Evolutionary conservation across 2,329 filamentous ascomycete genomes (phyloP).

Genomic region (Fusarium sacchari): DNA sequence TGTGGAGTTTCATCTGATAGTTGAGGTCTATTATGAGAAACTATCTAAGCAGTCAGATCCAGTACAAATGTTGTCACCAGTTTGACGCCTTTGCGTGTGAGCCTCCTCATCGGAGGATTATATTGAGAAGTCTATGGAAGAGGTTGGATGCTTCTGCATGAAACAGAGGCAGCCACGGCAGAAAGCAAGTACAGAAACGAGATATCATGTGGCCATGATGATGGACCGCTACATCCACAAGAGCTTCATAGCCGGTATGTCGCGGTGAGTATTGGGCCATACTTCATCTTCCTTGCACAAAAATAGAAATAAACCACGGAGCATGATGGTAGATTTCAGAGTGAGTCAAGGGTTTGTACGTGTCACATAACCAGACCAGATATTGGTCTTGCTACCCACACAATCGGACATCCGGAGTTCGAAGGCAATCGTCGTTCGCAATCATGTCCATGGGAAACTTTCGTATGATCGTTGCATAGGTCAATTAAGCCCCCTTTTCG

Average conservation of each 20-base stretch:
- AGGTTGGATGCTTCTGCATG: background rate
- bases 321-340: constrained; percentile 76
- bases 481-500: constrained; percentile 49
- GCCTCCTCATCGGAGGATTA: background rate
- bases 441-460: background rate
- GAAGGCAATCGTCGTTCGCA: background rate
- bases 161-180: background rate
- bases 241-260: constrained; percentile 57
- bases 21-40: background rate
- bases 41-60: background rate
- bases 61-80: background rate
- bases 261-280: constrained; percentile 74
- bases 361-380: constrained; percentile 3
- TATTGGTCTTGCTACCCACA: background rate
- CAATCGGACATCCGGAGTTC: constrained; percentile 7
- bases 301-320: constrained; percentile 84
- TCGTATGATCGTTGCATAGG: constrained; percentile 41
- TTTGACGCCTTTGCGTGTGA: background rate
- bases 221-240: constrained; percentile 77
- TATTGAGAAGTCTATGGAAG: background rate
- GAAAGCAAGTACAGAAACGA: background rate
- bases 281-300: constrained; percentile 79
- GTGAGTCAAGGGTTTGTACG: constrained; percentile 73
- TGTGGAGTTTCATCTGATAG: background rate
- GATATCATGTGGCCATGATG: constrained; percentile 65